A percentile compares a stretch with the other conserved stretches of the same genome.
Conservation (phyloP, 257 asterid genomes). For the Gentiana macrophylla region DNA sequence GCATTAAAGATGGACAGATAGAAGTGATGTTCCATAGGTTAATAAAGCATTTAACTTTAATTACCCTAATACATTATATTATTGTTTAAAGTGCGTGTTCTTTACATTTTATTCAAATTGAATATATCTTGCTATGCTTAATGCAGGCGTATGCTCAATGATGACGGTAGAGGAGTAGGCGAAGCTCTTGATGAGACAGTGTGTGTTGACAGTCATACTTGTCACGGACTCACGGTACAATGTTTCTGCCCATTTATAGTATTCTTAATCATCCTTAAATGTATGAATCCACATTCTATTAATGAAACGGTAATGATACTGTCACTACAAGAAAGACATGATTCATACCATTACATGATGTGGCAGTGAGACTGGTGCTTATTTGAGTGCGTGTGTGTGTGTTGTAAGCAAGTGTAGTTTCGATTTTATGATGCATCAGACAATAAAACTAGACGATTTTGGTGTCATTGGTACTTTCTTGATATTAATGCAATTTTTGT, state of each 20-base stretch:
- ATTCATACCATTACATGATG: no score
- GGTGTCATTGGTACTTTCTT: no score
- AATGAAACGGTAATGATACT: no score
- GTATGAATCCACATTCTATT: no score
- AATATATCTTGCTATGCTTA: not conserved
- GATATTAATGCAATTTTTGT: no score
- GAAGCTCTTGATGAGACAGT: slow-evolving; percentile 66
- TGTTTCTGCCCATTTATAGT: not conserved
- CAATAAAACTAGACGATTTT: no score
- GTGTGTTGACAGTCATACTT: slow-evolving; percentile 25
- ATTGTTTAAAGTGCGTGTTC: not conserved
- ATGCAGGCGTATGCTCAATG: slow-evolving; percentile 50
- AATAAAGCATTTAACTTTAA: slow-evolving; percentile 1
- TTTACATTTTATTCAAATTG: not conserved
- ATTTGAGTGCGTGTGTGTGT: no score
- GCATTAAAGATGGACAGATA: slow-evolving; percentile 72
- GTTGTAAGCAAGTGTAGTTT: no score
- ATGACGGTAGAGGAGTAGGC: slow-evolving; percentile 48
- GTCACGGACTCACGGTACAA: slow-evolving; percentile 64
- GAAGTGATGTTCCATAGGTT: slow-evolving; percentile 90
- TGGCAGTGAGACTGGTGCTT: no score
- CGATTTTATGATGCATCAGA: no score
- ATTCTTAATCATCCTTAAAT: no score
- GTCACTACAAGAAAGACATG: no score
- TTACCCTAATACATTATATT: not conserved